phyloP scores from a whole-genome alignment of 176 grass and related monocot genomes.

The Tuctoria greenei region DNA sequence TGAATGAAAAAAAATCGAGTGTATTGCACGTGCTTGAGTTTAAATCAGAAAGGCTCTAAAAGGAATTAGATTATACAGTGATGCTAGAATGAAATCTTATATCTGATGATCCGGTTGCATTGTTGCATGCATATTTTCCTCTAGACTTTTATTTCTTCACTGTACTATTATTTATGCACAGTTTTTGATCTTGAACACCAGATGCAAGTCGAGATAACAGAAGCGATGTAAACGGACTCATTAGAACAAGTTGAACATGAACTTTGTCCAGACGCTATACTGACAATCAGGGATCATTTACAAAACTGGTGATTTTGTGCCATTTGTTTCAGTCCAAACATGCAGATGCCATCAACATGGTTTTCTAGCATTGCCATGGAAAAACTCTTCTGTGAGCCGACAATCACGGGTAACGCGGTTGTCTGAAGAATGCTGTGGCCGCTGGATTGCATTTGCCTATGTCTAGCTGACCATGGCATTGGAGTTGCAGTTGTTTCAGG shows the following conservation, averaged over 20 bases:
- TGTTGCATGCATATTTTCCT: not conserved
- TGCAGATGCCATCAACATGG: not conserved
- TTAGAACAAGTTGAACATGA: not conserved
- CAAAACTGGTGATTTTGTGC: not conserved
- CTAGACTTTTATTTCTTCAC: not conserved
- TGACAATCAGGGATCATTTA: not conserved
- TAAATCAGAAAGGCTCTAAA: not conserved
- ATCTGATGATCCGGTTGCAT: no score
- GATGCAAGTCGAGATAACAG: not conserved
- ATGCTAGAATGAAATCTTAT: not conserved
- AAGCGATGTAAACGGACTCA: not conserved
- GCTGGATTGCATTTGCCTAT: not conserved
- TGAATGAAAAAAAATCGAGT: not conserved
- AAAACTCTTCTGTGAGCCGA: no score
- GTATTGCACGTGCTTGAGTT: not conserved
- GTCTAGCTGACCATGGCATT: not conserved
- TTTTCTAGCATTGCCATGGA: no score
- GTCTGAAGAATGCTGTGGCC: not conserved
- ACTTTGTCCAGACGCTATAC: not conserved
- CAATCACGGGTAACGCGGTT: not conserved
- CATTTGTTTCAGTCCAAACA: not conserved
- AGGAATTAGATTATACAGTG: not conserved
- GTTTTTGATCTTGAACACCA: not conserved
- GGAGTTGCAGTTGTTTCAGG: not conserved
- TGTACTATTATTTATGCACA: not conserved